phyloP scores from a whole-genome alignment of 495 filamentous ascomycete species.

The Entonaema liquescens region DNA sequence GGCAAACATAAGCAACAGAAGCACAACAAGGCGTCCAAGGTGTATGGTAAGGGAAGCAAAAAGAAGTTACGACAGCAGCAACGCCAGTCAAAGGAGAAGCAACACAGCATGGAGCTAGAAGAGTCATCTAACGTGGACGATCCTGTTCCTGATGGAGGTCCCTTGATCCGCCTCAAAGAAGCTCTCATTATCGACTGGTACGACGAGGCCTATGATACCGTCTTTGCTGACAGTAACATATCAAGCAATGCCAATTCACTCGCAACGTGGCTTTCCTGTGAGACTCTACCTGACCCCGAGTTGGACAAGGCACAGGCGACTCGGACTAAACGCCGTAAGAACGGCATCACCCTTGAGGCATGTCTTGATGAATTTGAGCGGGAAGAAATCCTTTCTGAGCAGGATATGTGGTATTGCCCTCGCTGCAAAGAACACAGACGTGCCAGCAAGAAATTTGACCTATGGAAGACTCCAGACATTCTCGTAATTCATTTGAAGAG shows the following conservation, averaged over 20 bases:
- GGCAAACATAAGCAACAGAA: constrained; percentile 46
- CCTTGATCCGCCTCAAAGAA: constrained; percentile 78
- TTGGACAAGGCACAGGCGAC: constrained; percentile 66
- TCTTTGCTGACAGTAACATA: constrained; percentile 68
- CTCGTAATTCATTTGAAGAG: constrained; percentile 94
- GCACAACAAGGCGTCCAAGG: constrained; percentile 34
- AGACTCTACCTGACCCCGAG: constrained; percentile 69
- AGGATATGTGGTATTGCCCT: constrained; percentile 96
- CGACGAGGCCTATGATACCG: constrained; percentile 66
- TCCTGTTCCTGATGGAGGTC: constrained; percentile 57
- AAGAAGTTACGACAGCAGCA: constrained; percentile 45
- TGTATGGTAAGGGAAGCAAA: constrained; percentile 22
- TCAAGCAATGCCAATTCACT: constrained; percentile 34
- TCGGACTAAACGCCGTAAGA: constrained; percentile 68
- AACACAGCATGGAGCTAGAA: constrained; percentile 27
- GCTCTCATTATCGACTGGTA: constrained; percentile 87
- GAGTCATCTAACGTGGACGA: constrained; percentile 32
- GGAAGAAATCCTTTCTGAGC: constrained; percentile 88
- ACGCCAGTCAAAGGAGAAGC: constrained; percentile 34
- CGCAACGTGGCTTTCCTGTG: constrained; percentile 61
- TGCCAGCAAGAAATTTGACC: constrained; percentile 93
- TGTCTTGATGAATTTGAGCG: constrained; percentile 94
- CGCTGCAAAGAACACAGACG: constrained; percentile 91
- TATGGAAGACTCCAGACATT: constrained; percentile 96
- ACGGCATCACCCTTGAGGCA: constrained; percentile 84